These are phyloP conservation scores for Capsella bursapastoris DNA, from an alignment of 345 rosid species.

Conservation along the genomic window DNA sequence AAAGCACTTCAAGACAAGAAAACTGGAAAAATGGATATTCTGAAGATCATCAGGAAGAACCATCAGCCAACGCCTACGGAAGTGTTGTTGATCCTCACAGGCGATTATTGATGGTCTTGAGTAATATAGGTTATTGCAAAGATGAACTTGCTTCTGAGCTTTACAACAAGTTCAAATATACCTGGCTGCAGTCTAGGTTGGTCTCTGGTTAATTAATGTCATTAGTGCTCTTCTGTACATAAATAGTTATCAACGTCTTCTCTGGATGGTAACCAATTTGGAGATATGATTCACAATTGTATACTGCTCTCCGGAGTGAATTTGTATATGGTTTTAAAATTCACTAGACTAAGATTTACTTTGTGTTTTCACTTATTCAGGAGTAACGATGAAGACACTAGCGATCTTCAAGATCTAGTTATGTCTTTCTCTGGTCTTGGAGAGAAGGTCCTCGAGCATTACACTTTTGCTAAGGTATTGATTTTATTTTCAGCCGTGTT, in stretches of 20 bases:
- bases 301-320: conserved; percentile 12
- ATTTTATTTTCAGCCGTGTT: background rate
- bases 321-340: background rate
- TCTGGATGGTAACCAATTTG: conserved; percentile 4
- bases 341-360: background rate
- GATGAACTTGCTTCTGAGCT: conserved; percentile 85
- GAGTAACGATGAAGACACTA: conserved; percentile 64
- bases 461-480: conserved; percentile 87
- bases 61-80: conserved; percentile 61
- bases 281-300: conserved; percentile 4
- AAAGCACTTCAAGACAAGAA: conserved; percentile 51
- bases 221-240: conserved; percentile 27
- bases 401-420: conserved; percentile 78
- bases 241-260: background rate
- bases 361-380: conserved; percentile 46
- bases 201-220: conserved; percentile 30
- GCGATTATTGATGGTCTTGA: conserved; percentile 78
- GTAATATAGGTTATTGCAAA: conserved; percentile 97
- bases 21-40: conserved; percentile 70
- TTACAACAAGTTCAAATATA: conserved; percentile 75
- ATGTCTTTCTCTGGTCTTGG: conserved; percentile 81
- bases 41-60: conserved; percentile 51
- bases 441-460: conserved; percentile 89
- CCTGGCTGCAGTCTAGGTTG: conserved; percentile 81
- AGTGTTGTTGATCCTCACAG: conserved; percentile 75